These are phyloP conservation scores for Cordyceps cicadae DNA, from an alignment of 2,329 filamentous ascomycete species.

Conservation along the genomic window DNA sequence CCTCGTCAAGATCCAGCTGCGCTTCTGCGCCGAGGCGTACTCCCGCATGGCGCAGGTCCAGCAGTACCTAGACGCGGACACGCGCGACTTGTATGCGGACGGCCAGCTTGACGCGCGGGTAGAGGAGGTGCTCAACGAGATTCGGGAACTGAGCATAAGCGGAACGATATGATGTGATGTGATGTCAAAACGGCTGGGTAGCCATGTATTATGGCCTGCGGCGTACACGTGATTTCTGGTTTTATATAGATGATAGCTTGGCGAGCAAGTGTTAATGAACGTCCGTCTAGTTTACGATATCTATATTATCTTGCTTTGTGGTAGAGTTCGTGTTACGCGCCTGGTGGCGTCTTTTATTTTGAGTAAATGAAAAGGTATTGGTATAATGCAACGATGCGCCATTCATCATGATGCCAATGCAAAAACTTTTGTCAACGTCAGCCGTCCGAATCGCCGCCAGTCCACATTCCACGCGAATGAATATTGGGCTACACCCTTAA, in stretches of 20 bases:
- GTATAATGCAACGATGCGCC: neutral
- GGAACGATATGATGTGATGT: slow-evolving; percentile 51
- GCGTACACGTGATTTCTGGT: slow-evolving; percentile 5
- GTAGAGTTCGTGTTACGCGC: neutral
- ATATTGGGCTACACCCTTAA: too few species aligned
- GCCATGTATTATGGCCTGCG: slow-evolving; percentile 4
- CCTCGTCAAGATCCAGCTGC: slow-evolving; percentile 93
- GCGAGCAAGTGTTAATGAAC: neutral
- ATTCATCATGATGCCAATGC: neutral
- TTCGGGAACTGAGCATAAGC: slow-evolving; percentile 89
- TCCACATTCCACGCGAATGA: too few species aligned
- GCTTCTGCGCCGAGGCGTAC: slow-evolving; percentile 97
- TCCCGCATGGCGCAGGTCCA: slow-evolving; percentile 98
- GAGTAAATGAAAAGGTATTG: too few species aligned
- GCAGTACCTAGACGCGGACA: slow-evolving; percentile 93
- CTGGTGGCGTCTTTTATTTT: neutral
- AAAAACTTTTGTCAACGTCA: neutral
- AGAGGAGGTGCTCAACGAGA: slow-evolving; percentile 94
- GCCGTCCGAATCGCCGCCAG: neutral
- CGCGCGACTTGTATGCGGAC: slow-evolving; percentile 89
- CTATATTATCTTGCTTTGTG: neutral
- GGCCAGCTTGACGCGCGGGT: slow-evolving; percentile 86
- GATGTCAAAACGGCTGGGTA: neutral
- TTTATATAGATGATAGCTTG: slow-evolving; percentile 4
- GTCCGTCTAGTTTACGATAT: neutral